Evolutionary conservation across 73 alveolate species (phyloP).

Genomic region (Uronychia binucleata): DNA sequence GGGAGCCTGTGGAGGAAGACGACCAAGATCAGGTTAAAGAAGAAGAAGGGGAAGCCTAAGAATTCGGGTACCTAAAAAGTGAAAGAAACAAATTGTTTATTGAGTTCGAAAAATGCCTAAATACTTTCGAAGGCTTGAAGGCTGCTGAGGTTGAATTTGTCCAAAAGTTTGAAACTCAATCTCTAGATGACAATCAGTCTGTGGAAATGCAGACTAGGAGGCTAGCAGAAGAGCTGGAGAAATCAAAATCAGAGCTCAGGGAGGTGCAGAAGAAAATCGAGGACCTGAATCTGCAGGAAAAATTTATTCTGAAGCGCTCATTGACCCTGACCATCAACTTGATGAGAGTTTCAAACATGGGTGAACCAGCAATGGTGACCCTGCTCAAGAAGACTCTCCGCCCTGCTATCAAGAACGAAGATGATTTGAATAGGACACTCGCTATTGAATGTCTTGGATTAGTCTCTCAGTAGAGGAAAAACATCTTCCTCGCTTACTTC

Average conservation of each 20-base stretch:
- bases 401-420: neutral
- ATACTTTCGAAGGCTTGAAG: neutral
- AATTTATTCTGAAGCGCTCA: neutral
- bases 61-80: neutral
- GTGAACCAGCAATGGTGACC: neutral
- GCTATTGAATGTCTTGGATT: neutral
- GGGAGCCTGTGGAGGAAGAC: neutral
- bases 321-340: neutral
- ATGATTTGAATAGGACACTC: neutral
- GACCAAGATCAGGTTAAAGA: neutral
- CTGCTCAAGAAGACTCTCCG: neutral
- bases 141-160: neutral
- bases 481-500: neutral
- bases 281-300: neutral
- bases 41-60: neutral
- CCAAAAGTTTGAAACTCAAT: neutral
- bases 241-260: neutral
- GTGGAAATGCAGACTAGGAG: neutral
- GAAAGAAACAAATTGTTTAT: neutral
- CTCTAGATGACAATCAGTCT: neutral
- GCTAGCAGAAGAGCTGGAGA: neutral
- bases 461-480: neutral
- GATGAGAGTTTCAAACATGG: neutral
- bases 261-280: neutral
- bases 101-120: neutral